Evolutionary conservation across 306 rosid species (phyloP).

Genomic region (Castanea mollissima): DNA sequence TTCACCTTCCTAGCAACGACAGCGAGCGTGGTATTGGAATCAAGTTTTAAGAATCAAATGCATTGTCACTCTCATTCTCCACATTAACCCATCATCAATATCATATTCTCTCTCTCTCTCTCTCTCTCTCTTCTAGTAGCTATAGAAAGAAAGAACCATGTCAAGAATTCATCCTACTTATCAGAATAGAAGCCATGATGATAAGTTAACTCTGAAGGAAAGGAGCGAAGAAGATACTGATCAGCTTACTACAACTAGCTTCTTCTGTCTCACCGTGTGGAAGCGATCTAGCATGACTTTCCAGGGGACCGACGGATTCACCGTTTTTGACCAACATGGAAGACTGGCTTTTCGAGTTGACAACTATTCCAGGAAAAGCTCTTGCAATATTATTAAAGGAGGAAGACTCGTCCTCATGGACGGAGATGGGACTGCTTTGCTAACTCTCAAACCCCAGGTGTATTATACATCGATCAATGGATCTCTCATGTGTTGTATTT

Average conservation of each 20-base stretch:
- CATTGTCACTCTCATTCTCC: no score
- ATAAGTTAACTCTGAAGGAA: slow-evolving; percentile 2
- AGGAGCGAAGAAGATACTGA: not conserved
- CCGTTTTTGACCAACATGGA: slow-evolving; percentile 40
- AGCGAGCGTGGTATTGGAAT: not conserved
- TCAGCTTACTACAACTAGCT: no score
- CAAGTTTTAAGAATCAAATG: not conserved
- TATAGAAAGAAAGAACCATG: not conserved
- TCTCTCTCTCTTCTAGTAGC: not conserved
- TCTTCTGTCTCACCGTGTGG: slow-evolving; percentile 46
- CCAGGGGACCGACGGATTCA: slow-evolving; percentile 52
- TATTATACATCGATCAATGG: no score
- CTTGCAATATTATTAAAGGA: slow-evolving; percentile 6
- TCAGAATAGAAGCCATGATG: not conserved
- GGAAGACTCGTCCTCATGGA: slow-evolving; percentile 50
- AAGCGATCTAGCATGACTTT: slow-evolving; percentile 54
- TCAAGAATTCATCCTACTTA: slow-evolving; percentile 31
- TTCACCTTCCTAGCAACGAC: slow-evolving; percentile 5
- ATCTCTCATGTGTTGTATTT: no score
- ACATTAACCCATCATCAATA: no score
- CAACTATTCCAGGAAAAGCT: slow-evolving; percentile 40
- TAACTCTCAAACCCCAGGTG: slow-evolving; percentile 50
- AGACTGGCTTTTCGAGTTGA: slow-evolving; percentile 40
- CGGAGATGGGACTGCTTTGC: slow-evolving; percentile 45
- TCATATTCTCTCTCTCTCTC: no score